Base-by-base conservation (phyloP, 306 rosid genomes). In the Begonia peltatifolia region DNA sequence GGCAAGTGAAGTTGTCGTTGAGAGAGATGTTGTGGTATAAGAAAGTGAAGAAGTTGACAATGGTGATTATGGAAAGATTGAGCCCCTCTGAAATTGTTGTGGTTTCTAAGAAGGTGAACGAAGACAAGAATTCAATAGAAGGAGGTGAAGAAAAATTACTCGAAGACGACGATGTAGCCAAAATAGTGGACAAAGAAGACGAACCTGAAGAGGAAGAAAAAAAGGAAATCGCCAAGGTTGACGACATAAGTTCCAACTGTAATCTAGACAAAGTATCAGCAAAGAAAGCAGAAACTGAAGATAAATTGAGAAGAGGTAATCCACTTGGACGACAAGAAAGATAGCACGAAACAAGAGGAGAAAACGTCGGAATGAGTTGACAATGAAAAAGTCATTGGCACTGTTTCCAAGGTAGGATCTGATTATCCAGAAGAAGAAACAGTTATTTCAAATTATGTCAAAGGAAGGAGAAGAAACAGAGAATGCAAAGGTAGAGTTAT, bases 131-230 rank as follows among this genome's bases (percentile, higher is more conserved):
- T 25, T 43, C 44, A 0, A 10, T 22, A n/a, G 72, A 77, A 56
- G 42, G 58, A 6, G 41, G 65, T 18, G 50, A 68, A 47, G 49
- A 63, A 65, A n/a, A 61, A 56, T 63, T 35, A 49, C 49, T 54
- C 36, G 74, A 52, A 50, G 58, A 30, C 10, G 15, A 65, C 53
- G 73, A 63, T n/a, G n/a, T n/a, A 67, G 55, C 57, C 13, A 60
- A 65, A 44, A 67, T 20, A 14, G 64, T 16, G 49, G 63, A 0
- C 20, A 13, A n/a, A 30, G 43, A 54, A 48, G 54, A 61, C 46
- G 72, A 71, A 18, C 7, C 55, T 3, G 67, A 9, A 43, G 58
- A 46, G 41, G 53, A 47, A 6, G n/a, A n/a, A n/a, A 14, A 62
- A 16, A 36, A 11, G 38, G 51, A 41, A n/a, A 57, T 16, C 50